Conservation (phyloP, 495 filamentous ascomycete species). For the Neurospora pannonica region DNA sequence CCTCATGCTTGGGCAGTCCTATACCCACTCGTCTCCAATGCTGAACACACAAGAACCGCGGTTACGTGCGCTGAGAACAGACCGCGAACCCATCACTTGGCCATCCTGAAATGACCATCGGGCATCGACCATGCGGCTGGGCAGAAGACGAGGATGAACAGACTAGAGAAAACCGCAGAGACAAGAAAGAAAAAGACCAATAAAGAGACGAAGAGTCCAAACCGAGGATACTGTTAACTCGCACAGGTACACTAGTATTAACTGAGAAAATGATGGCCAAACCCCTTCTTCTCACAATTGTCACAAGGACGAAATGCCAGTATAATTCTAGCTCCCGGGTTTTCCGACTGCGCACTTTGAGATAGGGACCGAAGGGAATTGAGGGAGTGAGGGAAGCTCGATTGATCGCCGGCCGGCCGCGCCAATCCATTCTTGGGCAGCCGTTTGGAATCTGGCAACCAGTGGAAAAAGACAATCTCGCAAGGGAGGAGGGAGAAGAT, state of each 20-base stretch:
- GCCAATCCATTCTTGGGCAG: not conserved
- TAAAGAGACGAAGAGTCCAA: not conserved
- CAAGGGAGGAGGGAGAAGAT: not conserved
- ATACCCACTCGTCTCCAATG: not conserved
- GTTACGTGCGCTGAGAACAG: not conserved
- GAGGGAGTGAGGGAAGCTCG: not conserved
- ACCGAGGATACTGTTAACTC: not conserved
- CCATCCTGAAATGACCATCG: not conserved
- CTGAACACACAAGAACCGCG: not conserved
- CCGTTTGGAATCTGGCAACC: not conserved
- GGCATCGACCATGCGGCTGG: not conserved
- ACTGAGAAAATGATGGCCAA: not conserved
- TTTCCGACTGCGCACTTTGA: not conserved
- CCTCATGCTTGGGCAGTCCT: not conserved
- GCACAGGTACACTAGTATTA: not conserved
- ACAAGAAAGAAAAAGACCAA: not conserved
- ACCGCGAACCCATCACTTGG: not conserved
- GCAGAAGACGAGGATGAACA: not conserved
- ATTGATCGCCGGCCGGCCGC: not conserved
- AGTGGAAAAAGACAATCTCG: not conserved
- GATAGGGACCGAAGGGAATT: not conserved
- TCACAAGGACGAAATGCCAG: not conserved
- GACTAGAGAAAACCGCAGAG: not conserved
- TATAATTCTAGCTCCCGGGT: not conserved
- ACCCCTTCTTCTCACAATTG: not conserved